phyloP scores from a whole-genome alignment of 2,329 filamentous ascomycete species.

The Elsinoe batatas region DNA sequence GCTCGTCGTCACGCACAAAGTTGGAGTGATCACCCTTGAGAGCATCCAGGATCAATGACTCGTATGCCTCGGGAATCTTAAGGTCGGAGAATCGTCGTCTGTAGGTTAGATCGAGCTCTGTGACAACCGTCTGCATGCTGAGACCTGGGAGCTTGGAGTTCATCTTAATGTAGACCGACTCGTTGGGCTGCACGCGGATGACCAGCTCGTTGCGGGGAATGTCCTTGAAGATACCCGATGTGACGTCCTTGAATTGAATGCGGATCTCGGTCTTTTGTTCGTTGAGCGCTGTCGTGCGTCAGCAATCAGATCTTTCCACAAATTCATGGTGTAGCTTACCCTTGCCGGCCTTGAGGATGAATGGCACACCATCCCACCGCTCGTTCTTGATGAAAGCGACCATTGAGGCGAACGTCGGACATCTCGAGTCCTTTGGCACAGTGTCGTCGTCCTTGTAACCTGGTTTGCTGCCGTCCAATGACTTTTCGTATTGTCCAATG shows the following conservation, averaged over 20 bases:
- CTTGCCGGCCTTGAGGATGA: slow-evolving; percentile 99
- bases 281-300: slow-evolving; percentile 59
- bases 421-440: slow-evolving; percentile 91
- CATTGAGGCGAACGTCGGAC: slow-evolving; percentile 95
- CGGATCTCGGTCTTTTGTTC: slow-evolving; percentile 99
- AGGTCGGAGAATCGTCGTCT: slow-evolving; percentile 96
- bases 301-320: background rate
- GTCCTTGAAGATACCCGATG: slow-evolving; percentile 98
- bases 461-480: slow-evolving; percentile 89
- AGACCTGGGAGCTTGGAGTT: slow-evolving; percentile 98
- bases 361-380: slow-evolving; percentile 96
- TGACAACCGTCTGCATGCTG: slow-evolving; percentile 99
- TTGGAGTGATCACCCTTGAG: slow-evolving; percentile 99
- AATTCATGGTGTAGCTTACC: slow-evolving; percentile 25
- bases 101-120: slow-evolving; percentile 96
- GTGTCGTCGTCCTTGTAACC: slow-evolving; percentile 98
- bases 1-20: slow-evolving; percentile 93
- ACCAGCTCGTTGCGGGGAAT: slow-evolving; percentile 98
- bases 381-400: slow-evolving; percentile 99
- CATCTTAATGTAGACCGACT: slow-evolving; percentile 99
- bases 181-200: slow-evolving; percentile 98
- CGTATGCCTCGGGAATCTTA: slow-evolving; percentile 98
- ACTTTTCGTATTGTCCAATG: slow-evolving; percentile 96
- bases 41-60: slow-evolving; percentile 92
- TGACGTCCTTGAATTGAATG: slow-evolving; percentile 99